A percentile compares a stretch with the other conserved stretches of the same genome.
Evolutionary conservation across 805 yeast genomes (phyloP).

Genomic region (Saturnispora halmiae): DNA sequence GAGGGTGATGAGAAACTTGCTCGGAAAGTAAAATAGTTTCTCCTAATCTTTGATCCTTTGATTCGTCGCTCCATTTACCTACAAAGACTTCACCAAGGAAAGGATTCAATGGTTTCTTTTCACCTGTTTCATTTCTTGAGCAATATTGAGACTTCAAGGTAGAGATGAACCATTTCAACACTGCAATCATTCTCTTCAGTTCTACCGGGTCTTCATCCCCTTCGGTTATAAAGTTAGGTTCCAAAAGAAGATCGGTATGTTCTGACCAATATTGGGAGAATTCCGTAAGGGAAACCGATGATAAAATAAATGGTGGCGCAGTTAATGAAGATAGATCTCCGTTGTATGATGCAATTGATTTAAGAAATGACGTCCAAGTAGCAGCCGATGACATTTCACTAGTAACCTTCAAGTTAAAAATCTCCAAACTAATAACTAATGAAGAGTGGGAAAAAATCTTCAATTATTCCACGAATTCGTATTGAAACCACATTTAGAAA

Average conservation of each 20-base stretch:
- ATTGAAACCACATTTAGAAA: too few species aligned
- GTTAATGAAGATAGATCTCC: slow-evolving; percentile 91
- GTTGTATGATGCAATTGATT: slow-evolving; percentile 83
- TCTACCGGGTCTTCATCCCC: slow-evolving; percentile 38
- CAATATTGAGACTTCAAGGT: slow-evolving; percentile 91
- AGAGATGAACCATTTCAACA: slow-evolving; percentile 83
- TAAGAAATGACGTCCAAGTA: slow-evolving; percentile 89
- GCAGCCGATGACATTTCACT: slow-evolving; percentile 24
- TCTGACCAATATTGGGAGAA: slow-evolving; percentile 96
- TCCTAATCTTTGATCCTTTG: slow-evolving; percentile 45
- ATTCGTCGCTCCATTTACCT: slow-evolving; percentile 69
- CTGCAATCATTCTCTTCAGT: slow-evolving; percentile 66
- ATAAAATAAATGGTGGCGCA: slow-evolving; percentile 94
- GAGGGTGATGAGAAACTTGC: slow-evolving; percentile 97
- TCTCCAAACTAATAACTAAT: too few species aligned
- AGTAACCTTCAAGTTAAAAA: neutral
- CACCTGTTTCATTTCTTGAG: slow-evolving; percentile 80
- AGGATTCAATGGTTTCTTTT: slow-evolving; percentile 95
- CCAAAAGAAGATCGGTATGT: slow-evolving; percentile 74
- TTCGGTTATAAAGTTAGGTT: slow-evolving; percentile 44
- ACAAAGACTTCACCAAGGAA: slow-evolving; percentile 90
- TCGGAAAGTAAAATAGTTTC: slow-evolving; percentile 76
- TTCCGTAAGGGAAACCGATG: slow-evolving; percentile 82
- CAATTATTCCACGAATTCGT: too few species aligned
- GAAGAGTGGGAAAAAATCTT: too few species aligned